These are phyloP conservation scores for Lichtheimia corymbifera DNA, from an alignment of 371 early-diverging fungal species.

Conservation along the genomic window DNA sequence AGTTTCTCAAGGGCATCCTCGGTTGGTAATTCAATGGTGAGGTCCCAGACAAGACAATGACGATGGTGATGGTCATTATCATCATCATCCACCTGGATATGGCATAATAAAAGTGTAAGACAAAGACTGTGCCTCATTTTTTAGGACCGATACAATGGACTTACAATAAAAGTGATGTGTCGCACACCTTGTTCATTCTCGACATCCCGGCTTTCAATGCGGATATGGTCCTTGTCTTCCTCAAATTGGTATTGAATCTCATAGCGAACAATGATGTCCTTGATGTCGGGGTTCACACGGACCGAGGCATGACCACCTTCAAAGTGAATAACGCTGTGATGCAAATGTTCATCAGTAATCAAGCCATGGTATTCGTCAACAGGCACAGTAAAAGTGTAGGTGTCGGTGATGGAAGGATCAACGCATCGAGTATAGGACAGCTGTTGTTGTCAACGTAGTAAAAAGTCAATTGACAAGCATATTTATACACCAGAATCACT, in stretches of 20 bases:
- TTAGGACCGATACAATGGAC: not conserved
- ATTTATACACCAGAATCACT: no score
- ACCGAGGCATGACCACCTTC: not conserved
- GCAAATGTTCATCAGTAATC: no score
- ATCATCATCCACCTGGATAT: not conserved
- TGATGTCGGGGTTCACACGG: not conserved
- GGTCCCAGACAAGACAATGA: no score
- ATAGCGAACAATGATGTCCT: conserved; percentile 1
- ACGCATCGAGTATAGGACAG: no score
- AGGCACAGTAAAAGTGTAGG: no score
- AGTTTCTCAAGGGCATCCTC: not conserved
- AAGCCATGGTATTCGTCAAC: no score
- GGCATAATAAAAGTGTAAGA: not conserved
- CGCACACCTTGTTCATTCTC: not conserved
- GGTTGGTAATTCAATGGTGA: not conserved
- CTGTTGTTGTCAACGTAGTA: no score
- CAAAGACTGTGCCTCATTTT: not conserved
- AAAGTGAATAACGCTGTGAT: no score
- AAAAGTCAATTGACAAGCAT: no score
- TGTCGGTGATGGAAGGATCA: no score
- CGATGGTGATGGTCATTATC: not conserved
- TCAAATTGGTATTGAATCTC: not conserved
- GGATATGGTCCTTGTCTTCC: not conserved
- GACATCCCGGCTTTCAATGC: not conserved
- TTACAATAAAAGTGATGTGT: not conserved